These are phyloP conservation scores for Sporothrix pseudoabietina DNA, from an alignment of 2,329 filamentous ascomycete species.

Conservation along the genomic window DNA sequence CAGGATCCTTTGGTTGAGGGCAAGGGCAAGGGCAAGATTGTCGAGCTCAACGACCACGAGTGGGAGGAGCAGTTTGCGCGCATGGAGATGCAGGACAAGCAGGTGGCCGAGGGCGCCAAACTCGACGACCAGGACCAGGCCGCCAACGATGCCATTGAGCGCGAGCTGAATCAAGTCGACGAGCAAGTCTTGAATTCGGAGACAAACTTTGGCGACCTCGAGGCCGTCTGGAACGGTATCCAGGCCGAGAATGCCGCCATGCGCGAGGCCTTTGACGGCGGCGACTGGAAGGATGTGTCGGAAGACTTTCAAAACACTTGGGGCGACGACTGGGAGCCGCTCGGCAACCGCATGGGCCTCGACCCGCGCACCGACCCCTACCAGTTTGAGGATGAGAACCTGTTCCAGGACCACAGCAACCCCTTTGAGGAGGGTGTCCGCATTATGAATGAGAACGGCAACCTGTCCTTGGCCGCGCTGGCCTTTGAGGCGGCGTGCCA, in stretches of 20 bases:
- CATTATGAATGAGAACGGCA: constrained; percentile 91
- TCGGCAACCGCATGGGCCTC: constrained; percentile 58
- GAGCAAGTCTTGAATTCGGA: constrained; percentile 63
- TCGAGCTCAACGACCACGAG: constrained; percentile 89
- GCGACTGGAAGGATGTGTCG: constrained; percentile 56
- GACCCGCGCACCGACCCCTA: constrained; percentile 87
- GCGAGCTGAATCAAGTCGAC: constrained; percentile 87
- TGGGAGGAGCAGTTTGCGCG: constrained; percentile 97
- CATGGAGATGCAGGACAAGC: constrained; percentile 69
- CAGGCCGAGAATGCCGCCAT: constrained; percentile 72
- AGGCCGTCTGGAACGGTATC: constrained; percentile 84
- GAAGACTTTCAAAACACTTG: constrained; percentile 33
- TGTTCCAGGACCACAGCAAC: constrained; percentile 77
- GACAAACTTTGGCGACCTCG: constrained; percentile 82
- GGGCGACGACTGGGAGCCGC: constrained; percentile 70
- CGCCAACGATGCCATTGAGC: constrained; percentile 68
- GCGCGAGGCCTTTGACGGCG: constrained; percentile 69
- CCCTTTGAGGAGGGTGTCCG: constrained; percentile 91
- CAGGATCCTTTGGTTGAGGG: constrained; percentile 49
- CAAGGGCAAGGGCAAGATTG: constrained; percentile 77
- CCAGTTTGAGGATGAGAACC: constrained; percentile 91
- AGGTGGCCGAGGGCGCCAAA: constrained; percentile 66
- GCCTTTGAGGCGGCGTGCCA: constrained; percentile 96
- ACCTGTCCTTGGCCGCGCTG: constrained; percentile 86
- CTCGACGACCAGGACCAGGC: constrained; percentile 84